Evolutionary conservation across 192 early-diverging fungal genomes (phyloP).

Genomic region (Lunasporangiospora selenospora): DNA sequence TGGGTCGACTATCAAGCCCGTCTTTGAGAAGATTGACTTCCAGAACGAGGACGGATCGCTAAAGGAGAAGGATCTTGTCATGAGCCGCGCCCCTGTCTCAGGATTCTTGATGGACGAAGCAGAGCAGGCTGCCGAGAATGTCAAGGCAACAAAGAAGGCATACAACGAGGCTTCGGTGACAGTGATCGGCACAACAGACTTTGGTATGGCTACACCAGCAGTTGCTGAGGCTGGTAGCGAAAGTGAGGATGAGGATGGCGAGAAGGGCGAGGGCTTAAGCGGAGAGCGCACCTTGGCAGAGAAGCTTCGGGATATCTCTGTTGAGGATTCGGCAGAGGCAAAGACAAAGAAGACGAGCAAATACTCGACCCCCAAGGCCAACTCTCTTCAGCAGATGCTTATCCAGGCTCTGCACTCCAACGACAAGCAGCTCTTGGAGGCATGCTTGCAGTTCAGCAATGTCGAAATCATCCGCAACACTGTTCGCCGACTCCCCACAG

Average conservation of each 20-base stretch:
- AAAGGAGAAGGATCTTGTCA: conserved; percentile 36
- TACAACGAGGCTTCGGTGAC: conserved; percentile 59
- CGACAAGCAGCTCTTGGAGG: conserved; percentile 53
- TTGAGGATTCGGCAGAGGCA: conserved; percentile 37
- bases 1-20: conserved; percentile 59
- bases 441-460: conserved; percentile 53
- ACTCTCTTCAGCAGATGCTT: conserved; percentile 58
- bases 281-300: conserved; percentile 50
- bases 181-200: conserved; percentile 51
- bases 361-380: conserved; percentile 49
- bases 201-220: conserved; percentile 39
- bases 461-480: conserved; percentile 57
- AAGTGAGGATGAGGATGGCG: conserved; percentile 22
- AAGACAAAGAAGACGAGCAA: conserved; percentile 30
- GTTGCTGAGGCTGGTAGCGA: conserved; percentile 14
- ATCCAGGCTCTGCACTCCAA: conserved; percentile 64
- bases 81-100: conserved; percentile 37
- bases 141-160: conserved; percentile 62
- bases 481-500: conserved; percentile 53
- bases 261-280: conserved; percentile 13
- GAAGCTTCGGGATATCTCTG: conserved; percentile 49
- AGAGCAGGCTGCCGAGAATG: conserved; percentile 51
- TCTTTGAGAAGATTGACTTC: conserved; percentile 60
- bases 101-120: conserved; percentile 57
- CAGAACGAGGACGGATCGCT: conserved; percentile 40